Conservation (phyloP, 495 filamentous ascomycete species). For the Aspergillus steynii region DNA sequence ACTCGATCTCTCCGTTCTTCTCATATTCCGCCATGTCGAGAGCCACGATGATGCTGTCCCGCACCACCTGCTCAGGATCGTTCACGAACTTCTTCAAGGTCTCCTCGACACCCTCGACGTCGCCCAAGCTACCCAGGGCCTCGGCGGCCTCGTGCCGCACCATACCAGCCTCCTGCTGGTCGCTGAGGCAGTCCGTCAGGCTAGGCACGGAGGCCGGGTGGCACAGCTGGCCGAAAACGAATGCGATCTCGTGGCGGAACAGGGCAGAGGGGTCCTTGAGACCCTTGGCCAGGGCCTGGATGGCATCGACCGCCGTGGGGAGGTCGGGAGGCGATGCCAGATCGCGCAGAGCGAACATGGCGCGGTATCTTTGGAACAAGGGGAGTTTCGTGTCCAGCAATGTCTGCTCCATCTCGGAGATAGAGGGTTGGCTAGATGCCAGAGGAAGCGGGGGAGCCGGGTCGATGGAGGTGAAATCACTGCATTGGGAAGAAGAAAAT, state of each 20-base stretch:
- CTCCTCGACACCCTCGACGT: slow-evolving; percentile 89
- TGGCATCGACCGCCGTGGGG: slow-evolving; percentile 78
- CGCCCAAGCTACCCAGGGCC: slow-evolving; percentile 92
- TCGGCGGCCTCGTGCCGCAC: slow-evolving; percentile 97
- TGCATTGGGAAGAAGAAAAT: slow-evolving; percentile 33
- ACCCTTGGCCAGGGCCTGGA: slow-evolving; percentile 82
- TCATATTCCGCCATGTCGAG: slow-evolving; percentile 98
- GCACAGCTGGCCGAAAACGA: slow-evolving; percentile 94
- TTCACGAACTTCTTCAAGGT: slow-evolving; percentile 80
- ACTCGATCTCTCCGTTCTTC: slow-evolving; percentile 83
- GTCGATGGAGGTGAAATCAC: slow-evolving; percentile 93
- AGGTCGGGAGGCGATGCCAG: slow-evolving; percentile 89
- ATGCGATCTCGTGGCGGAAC: slow-evolving; percentile 98
- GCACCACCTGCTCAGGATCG: slow-evolving; percentile 88
- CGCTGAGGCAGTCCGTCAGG: slow-evolving; percentile 72
- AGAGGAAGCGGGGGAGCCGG: slow-evolving; percentile 86
- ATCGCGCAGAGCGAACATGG: slow-evolving; percentile 96
- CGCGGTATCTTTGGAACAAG: slow-evolving; percentile 90
- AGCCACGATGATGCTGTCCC: slow-evolving; percentile 92
- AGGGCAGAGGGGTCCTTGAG: slow-evolving; percentile 84
- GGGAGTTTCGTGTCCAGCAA: slow-evolving; percentile 76
- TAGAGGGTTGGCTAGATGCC: slow-evolving; percentile 53
- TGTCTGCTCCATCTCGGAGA: slow-evolving; percentile 71
- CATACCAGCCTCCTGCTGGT: slow-evolving; percentile 86
- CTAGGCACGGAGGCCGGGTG: slow-evolving; percentile 96